These are phyloP conservation scores for Scheffersomyces lignicola DNA, from an alignment of 1,139 yeast genomes.

Conservation along the genomic window DNA sequence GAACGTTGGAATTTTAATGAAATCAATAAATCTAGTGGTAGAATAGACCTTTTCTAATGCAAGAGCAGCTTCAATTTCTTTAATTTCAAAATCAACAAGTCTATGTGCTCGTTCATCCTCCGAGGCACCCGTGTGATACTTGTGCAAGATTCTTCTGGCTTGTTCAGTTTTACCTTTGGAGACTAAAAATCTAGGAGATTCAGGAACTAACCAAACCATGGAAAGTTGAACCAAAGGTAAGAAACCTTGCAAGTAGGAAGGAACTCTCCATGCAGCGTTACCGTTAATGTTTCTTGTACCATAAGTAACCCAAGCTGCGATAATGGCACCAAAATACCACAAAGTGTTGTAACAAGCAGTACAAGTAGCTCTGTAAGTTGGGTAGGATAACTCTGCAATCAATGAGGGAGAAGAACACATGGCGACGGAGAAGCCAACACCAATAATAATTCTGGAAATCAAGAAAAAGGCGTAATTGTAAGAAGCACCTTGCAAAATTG, in stretches of 20 bases:
- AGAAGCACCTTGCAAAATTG: constrained; percentile 44
- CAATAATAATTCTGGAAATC: constrained; percentile 38
- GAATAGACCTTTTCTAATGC: constrained; percentile 30
- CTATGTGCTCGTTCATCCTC: constrained; percentile 28
- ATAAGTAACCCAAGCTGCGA: constrained; percentile 56
- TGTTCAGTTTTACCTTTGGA: constrained; percentile 35
- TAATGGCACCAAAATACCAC: constrained; percentile 53
- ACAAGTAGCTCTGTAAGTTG: constrained; percentile 46
- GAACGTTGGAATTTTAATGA: constrained; percentile 34
- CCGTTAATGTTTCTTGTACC: constrained; percentile 37
- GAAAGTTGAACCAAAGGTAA: constrained; percentile 27
- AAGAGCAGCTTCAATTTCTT: constrained; percentile 43
- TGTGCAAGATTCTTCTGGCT: constrained; percentile 42
- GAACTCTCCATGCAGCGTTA: constrained; percentile 44
- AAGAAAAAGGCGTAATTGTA: constrained; percentile 40
- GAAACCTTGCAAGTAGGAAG: constrained; percentile 46
- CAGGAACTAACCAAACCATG: constrained; percentile 40
- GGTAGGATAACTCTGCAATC: constrained; percentile 45
- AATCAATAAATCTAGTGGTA: constrained; percentile 33
- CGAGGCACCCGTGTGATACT: constrained; percentile 40
- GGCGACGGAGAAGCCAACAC: constrained; percentile 40
- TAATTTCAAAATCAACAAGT: constrained; percentile 46
- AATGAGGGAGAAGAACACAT: constrained; percentile 41
- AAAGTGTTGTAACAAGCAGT: constrained; percentile 50
- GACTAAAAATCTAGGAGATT: constrained; percentile 47